Base-by-base conservation (phyloP, 306 rosid genomes). In the Alnus rubra region DNA sequence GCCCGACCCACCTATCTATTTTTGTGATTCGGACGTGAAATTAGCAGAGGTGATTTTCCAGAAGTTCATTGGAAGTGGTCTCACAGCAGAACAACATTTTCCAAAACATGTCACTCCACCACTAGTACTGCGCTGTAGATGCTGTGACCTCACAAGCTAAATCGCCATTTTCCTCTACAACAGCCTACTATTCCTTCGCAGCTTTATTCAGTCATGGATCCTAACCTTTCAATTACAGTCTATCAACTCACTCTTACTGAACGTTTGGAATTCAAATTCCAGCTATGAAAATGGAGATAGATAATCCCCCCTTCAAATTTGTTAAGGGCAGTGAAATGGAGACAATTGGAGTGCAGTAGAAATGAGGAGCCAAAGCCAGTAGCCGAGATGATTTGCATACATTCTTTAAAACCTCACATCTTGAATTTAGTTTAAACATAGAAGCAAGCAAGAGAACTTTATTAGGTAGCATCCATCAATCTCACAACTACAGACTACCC, bases 21-120 rank as follows among this genome's bases (percentile, higher is more conserved):
- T 80, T 91, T 76, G 96, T 87, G 49, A 16, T 91, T 3, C 76
- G 93, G 76, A 91, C 96, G 0, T 82, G 86, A 30, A 79, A 82
- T 0, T 60, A 89, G 89, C 74, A 73, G 74, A 62, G 78, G 93
- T 4, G 96, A 88, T 70, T 84, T 84, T 89, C 39, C 86, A 74
- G 68, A 91, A 87, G 83, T 87, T 84, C 60, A 31, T 62, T 42
- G 59, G 58, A 30, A 60, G 55, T 68, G 14, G 71, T 63, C 33
- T 16, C 60, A n/a, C 60, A n/a, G 62, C 62, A 55, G 31, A 55
- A 55, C 3, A 18, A 9, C n/a, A 18, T 1, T 23, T 55, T 55
- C 30, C 12, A 55, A 55, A 55, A 55, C 31, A n/a, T 55, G 62
- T 18, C 9, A 55, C 31, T 55, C 53, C 4, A 49, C 53, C 53